Base-by-base conservation (phyloP, 202 grass and related monocot genomes). In the Digitaria exilis region DNA sequence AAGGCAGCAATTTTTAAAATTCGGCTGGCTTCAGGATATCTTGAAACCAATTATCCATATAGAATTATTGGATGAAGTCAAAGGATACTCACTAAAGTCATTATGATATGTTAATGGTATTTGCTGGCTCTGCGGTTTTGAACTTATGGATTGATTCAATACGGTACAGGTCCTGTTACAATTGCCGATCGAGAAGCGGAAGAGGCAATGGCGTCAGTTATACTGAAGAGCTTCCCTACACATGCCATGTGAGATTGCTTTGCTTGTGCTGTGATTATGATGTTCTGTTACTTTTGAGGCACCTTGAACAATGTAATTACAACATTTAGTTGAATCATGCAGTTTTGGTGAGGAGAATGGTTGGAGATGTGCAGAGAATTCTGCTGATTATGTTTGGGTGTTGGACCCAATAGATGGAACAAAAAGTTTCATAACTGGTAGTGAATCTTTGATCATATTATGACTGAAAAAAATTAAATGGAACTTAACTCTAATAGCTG, bases 361-460 rank as follows among this genome's bases (percentile, higher is more conserved):
- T 49, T 98, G 95, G 95, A 88, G 67, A 79, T 98, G 92, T 39
- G 61, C 61, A 39, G 79, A 91, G 63, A 71, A 77, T 69, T 87
- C 87, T 62, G 76, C 90, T 80, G 90, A 98, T 80, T 98, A 86
- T 91, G 92, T 97, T 39, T 97, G 95, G 95, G 90, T 97, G 73
- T 86, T 93, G 80, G 95, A 97, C 45, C 95, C 95, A 41, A 95
- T 97, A 82, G 95, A 97, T 57, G 95, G 95, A 55, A 97, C 95
- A 1, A 97, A 95, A 73, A 97, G 92, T 58, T 97, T 97, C 57
- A 95, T 97, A 48, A 97, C 95, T 70, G 92, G 95, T 97, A 91
- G 24, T 58, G 42, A 60, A n/a, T 66, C 12, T 76, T 65, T 51
- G 42, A 70, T 59, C 16, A 14, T 8, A 75, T 28, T 59, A 48